Evolutionary conservation across 2,329 filamentous ascomycete genomes (phyloP).

Genomic region (Fusarium sp.): DNA sequence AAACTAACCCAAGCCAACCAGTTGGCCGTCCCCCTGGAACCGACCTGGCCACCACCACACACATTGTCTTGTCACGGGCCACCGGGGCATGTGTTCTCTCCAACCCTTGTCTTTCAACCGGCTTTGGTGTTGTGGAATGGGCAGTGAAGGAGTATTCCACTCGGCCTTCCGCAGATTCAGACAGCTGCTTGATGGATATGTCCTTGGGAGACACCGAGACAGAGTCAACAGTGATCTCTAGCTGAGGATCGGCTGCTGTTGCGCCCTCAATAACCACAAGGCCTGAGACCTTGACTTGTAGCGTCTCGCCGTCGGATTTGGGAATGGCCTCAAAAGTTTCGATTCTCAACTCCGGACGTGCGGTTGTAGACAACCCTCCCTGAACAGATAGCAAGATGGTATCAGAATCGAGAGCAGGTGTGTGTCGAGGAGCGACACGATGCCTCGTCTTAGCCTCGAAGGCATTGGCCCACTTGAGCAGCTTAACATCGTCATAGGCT

Average conservation of each 20-base stretch:
- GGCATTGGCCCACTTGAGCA: conserved; percentile 43
- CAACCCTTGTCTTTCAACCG: background rate
- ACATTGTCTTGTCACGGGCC: conserved; percentile 17
- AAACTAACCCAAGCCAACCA: conserved; percentile 10
- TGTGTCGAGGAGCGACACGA: conserved; percentile 16
- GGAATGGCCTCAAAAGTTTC: background rate
- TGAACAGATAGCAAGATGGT: background rate
- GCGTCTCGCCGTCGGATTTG: background rate
- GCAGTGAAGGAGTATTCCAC: background rate
- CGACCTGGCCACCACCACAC: conserved; percentile 2
- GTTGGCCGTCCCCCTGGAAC: background rate
- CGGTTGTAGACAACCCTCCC: background rate
- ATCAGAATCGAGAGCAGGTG: conserved; percentile 14
- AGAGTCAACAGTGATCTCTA: conserved; percentile 4
- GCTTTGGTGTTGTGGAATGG: background rate
- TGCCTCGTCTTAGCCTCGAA: conserved; percentile 20
- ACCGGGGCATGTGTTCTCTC: conserved; percentile 5
- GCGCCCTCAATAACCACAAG: background rate
- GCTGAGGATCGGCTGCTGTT: background rate
- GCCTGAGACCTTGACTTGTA: background rate
- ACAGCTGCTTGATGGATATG: background rate
- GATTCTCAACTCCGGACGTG: background rate
- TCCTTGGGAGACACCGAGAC: background rate
- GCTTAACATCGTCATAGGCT: conserved; percentile 56
- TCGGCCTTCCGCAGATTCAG: background rate